Evolutionary conservation across 169 alveolate genomes (phyloP).

Genomic region (Theileria equi): DNA sequence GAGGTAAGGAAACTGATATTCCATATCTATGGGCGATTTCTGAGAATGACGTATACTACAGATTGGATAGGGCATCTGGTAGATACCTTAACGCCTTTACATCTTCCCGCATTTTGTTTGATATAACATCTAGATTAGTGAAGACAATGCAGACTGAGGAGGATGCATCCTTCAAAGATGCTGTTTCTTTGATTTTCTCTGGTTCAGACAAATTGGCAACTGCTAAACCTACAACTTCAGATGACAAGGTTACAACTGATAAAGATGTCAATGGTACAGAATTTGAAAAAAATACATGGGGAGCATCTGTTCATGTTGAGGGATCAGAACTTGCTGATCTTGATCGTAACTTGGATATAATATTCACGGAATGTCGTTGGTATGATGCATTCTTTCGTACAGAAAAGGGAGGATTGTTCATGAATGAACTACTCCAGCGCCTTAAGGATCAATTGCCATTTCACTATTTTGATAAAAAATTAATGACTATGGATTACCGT

Average conservation of each 20-base stretch:
- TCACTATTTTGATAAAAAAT: slow-evolving; percentile 15
- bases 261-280: neutral
- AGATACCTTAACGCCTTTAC: slow-evolving; percentile 28
- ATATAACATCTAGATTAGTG: slow-evolving; percentile 32
- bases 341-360: slow-evolving; percentile 16
- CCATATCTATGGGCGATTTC: slow-evolving; percentile 36
- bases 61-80: slow-evolving; percentile 40
- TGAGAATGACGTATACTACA: slow-evolving; percentile 52
- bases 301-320: slow-evolving; percentile 28
- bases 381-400: slow-evolving; percentile 11
- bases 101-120: slow-evolving; percentile 1
- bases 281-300: slow-evolving; percentile 23
- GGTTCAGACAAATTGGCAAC: neutral
- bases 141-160: slow-evolving; percentile 27
- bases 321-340: slow-evolving; percentile 19
- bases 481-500: neutral
- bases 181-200: neutral
- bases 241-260: neutral
- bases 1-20: neutral
- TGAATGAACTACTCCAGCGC: slow-evolving; percentile 1
- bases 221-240: neutral
- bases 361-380: slow-evolving; percentile 46
- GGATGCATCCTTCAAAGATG: slow-evolving; percentile 8
- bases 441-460: slow-evolving; percentile 15
- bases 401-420: neutral